Percentiles rank a stretch among this genome's conserved stretches.
phyloP scores from a whole-genome alignment of 1,284 basidiomycete species.

The Ganoderma lingzhi region DNA sequence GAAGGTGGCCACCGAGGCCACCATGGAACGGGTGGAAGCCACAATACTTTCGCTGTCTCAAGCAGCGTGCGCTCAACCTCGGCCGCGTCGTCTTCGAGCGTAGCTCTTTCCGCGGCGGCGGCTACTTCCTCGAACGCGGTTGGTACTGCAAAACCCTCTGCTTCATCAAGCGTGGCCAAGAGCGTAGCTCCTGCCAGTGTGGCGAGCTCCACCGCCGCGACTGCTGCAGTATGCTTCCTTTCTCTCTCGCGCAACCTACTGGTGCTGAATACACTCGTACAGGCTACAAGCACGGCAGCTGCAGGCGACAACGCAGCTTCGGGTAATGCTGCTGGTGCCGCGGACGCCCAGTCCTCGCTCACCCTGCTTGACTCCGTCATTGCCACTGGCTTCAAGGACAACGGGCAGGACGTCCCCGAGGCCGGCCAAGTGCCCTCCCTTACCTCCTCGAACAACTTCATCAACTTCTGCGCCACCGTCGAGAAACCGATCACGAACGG shows the following conservation, averaged over 20 bases:
- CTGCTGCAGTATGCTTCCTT: slow-evolving; percentile 1
- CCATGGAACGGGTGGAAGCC: not conserved
- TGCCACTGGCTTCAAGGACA: slow-evolving; percentile 33
- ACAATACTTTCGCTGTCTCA: slow-evolving; percentile 41
- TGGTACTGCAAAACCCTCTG: not conserved
- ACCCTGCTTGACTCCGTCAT: slow-evolving; percentile 36
- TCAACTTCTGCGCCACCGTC: slow-evolving; percentile 52
- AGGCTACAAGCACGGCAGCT: slow-evolving; percentile 11
- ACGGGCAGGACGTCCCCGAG: slow-evolving; percentile 47
- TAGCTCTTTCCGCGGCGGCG: not conserved
- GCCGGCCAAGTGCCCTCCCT: slow-evolving; percentile 50
- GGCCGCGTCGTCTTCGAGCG: slow-evolving; percentile 3
- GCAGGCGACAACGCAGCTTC: slow-evolving; percentile 21
- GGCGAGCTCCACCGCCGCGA: not conserved
- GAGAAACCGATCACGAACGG: slow-evolving; percentile 51
- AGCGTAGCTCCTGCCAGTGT: not conserved
- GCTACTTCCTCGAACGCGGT: slow-evolving; percentile 1
- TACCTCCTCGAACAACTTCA: slow-evolving; percentile 63
- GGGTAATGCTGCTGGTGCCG: slow-evolving; percentile 14
- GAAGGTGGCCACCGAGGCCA: slow-evolving; percentile 46
- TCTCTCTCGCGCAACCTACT: not conserved
- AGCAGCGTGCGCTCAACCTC: slow-evolving; percentile 38
- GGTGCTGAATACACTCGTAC: slow-evolving; percentile 17
- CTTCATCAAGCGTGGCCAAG: not conserved
- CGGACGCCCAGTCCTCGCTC: slow-evolving; percentile 34